Base-by-base conservation (phyloP, 2,329 filamentous ascomycete genomes). In the Gaeumannomyces sp. region DNA sequence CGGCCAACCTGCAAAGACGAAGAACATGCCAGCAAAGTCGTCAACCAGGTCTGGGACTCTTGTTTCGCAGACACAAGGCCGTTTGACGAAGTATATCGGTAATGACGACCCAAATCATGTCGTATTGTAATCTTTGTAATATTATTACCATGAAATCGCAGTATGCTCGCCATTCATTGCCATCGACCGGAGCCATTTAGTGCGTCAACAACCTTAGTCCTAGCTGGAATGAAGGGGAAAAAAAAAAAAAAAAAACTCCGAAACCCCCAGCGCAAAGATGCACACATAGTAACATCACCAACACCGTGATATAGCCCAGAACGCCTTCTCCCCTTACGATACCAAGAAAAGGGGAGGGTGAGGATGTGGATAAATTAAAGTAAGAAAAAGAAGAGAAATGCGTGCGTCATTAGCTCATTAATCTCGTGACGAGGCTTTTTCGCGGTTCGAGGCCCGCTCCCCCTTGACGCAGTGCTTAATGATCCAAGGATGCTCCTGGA, bases 41-140 rank as follows among this genome's bases (percentile, higher is more conserved):
- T 99, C 65, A 95, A 98, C 77, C 89, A 96, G 77, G 95, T 99
- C n/a, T 99, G 94, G 92, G 93, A 97, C 70, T 97, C 93, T 71
- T 99, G 95, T 76, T 99, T 96, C 75, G 81, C 86, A 63, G 95
- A 99, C 77, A 98, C 94, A 4, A 83, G 95, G 72, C 95, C 95
- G 2, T 99, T 99, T 77, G 93, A 98, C 76, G 94, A 98, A 75
- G 93, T 99, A 64, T 99, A 97, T 76, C 88, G 92, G 75, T 94
- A 76, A 79, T 5, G 22, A 60, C 45, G 14, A 22, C 45, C 19
- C 7, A 53, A 25, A 22, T 2, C 45, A 25, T 25, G 45, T 14
- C 45, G 45, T n/a, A 10, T 53, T 53, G 45, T 53, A 53, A 53
- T 53, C 45, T 53, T 25, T 53, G 22, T 53, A 53, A 53, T 53